phyloP scores from a whole-genome alignment of 2,329 filamentous ascomycete species.

The Verticillium longisporum region DNA sequence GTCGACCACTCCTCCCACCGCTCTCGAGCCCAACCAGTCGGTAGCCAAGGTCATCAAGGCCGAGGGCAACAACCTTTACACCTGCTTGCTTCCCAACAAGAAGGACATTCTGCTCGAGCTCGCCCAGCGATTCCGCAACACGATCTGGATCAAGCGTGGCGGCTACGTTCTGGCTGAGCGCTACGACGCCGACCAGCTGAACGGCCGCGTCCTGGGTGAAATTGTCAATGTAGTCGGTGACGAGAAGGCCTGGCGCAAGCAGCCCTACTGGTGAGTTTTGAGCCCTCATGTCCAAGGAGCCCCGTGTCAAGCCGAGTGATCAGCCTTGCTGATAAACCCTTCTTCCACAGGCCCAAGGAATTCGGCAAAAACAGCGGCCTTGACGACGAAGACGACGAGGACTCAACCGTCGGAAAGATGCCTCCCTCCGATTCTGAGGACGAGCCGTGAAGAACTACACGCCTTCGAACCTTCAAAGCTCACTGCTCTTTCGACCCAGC shows the following conservation, averaged over 20 bases:
- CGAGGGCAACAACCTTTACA: conserved; percentile 85
- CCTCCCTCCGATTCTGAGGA: conserved; percentile 76
- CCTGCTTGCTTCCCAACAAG: conserved; percentile 63
- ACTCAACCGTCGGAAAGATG: conserved; percentile 78
- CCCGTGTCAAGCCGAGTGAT: background rate
- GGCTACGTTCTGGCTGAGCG: conserved; percentile 79
- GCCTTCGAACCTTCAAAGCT: background rate
- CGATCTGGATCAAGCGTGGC: conserved; percentile 86
- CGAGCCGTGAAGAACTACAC: conserved; percentile 28
- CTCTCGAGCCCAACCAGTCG: conserved; percentile 53
- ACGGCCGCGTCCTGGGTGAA: conserved; percentile 77
- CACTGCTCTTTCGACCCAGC: conserved; percentile 14
- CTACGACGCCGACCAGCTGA: conserved; percentile 56
- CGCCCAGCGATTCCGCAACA: conserved; percentile 77
- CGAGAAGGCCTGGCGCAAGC: conserved; percentile 87
- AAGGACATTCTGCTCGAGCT: conserved; percentile 71
- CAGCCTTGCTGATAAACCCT: background rate
- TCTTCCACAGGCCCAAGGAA: conserved; percentile 61
- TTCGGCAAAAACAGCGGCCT: conserved; percentile 61
- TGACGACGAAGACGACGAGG: conserved; percentile 64
- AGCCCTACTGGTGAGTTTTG: conserved; percentile 67
- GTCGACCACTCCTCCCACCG: conserved; percentile 50
- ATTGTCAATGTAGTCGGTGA: conserved; percentile 91
- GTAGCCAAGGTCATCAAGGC: conserved; percentile 76
- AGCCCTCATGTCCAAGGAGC: background rate